Percentiles rank a stretch among this genome's conserved stretches.
Conservation (phyloP, 345 rosid species). For the Salix udensis region DNA sequence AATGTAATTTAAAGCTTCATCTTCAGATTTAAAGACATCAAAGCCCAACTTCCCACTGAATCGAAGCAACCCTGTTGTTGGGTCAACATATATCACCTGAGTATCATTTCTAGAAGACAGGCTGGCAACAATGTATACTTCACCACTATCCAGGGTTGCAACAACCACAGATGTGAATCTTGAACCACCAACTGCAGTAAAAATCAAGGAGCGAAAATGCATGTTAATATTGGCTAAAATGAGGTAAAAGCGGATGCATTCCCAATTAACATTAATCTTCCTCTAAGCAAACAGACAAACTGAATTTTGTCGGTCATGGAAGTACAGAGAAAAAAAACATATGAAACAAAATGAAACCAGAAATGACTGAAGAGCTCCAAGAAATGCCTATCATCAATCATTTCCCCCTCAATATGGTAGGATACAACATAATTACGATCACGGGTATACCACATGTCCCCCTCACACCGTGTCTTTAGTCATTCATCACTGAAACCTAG, state of each 20-base stretch:
- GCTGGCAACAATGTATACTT: constrained; percentile 68
- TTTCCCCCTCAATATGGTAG: too few species aligned
- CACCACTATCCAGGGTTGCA: constrained; percentile 63
- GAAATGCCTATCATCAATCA: background rate
- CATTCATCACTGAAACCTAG: too few species aligned
- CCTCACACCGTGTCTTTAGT: too few species aligned
- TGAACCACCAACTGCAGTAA: constrained; percentile 50
- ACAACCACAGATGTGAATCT: constrained; percentile 70
- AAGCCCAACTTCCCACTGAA: constrained; percentile 64
- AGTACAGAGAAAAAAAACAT: background rate
- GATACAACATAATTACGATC: too few species aligned
- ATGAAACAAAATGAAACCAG: background rate
- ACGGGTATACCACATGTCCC: too few species aligned
- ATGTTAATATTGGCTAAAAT: background rate
- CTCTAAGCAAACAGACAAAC: background rate
- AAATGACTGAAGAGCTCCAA: background rate
- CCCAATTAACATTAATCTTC: background rate
- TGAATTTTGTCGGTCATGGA: background rate
- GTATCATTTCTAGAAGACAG: constrained; percentile 61
- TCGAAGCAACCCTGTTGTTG: constrained; percentile 70
- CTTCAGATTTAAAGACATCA: constrained; percentile 68
- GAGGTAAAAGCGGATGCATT: too few species aligned
- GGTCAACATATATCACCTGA: constrained; percentile 81
- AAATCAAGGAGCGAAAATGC: background rate
- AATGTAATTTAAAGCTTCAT: constrained; percentile 70